Evolutionary conservation across 78 protist species (phyloP), one percentile per base, ranked within the genome.

Genomic region (Thecamonas trahens): DNA sequence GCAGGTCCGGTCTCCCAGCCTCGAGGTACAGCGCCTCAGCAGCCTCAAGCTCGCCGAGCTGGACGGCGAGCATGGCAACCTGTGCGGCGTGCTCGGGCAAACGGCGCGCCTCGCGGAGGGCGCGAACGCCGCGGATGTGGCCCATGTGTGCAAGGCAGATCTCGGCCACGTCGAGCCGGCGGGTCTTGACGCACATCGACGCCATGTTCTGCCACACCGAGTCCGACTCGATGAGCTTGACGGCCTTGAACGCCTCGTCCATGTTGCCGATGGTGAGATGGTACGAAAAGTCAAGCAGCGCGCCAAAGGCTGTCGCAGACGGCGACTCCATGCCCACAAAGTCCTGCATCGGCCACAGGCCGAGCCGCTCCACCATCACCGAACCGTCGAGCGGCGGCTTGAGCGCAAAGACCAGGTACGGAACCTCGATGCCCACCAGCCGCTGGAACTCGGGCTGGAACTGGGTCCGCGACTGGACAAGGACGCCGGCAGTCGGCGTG

Each of bases 171-270:
- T 85, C 92, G 13, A 90, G 54, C 2, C 88, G 61, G 22, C 47
- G 8, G 4, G 85, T 85, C 45, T 77, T 74, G 42, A 84, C 79
- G 59, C 86, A 67, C 77, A 87, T 77, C 14, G 1, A 44, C 29
- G 93, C 93, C 88, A 88, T 83, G 78, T 82, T 88, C 62, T 52
- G 47, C 93, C 93, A 88, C 24, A 88, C 84, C 18, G 22, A 1
- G 24, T 58, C 38, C 26, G 29, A 45, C n/a, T 83, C 52, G 70
- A 88, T 61, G 40, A 38, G 44, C 47, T 62, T 65, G 47, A 86
- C 83, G 2, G 84, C 38, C 74, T 67, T 55, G 73, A 76, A 84
- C 28, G 94, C 94, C 74, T 77, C 94, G 73, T 89, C 94, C 85
- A 84, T 80, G 71, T 80, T 78, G 18, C 94, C 94, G 9, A 72